Evolutionary conservation across 2,329 filamentous ascomycete species (phyloP), one percentile per base, ranked within the genome.

Genomic region (Cercospora beticola): DNA sequence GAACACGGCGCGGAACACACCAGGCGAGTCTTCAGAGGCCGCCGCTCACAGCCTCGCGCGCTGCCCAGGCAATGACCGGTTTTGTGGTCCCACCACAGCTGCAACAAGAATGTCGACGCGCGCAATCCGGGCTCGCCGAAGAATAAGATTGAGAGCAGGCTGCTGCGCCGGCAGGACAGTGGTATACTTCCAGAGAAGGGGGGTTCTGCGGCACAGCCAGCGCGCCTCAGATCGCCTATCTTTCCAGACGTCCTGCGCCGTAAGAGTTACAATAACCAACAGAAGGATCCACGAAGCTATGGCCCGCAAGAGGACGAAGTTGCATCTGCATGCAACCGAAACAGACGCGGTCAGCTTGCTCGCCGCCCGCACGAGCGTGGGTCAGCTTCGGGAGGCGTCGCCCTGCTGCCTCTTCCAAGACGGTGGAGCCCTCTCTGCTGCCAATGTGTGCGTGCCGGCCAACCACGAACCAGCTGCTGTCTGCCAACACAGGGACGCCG

Each of bases 341-440:
- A 68, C 56, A 65, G 62, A 62, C 65, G 65, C 65, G 65, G 18
- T 54, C 31, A 23, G 36, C 28, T 40, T 40, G 36, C 33, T 36
- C 40, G 28, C 26, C 61, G 52, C 57, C 26, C 28, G 23, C 58
- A 26, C 64, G 54, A 46, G 56, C 59, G 18, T 67, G 43, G 58
- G 43, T 40, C 36, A 57, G 66, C 52, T 56, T 60, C 62, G 66
- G 66, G 52, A 68, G 66, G 66, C 66, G 66, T 68, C 28, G 43
- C 31, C 9, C 43, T 58, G 31, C 30, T 52, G 54, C 57, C 52
- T 43, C 36, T 31, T 16, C 62, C 40, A 30, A 31, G 16, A 12
- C 23, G 26, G 26, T 54, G 66, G 61, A 64, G 31, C 9, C 21
- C 18, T 21, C 23, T 36, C 6, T 52, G 33, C 40, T 61, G 60